A percentile compares a stretch with the other conserved stretches of the same genome.
phyloP scores from a whole-genome alignment of 2,329 filamentous ascomycete species.

The Coccinonectria pachysandricola region DNA sequence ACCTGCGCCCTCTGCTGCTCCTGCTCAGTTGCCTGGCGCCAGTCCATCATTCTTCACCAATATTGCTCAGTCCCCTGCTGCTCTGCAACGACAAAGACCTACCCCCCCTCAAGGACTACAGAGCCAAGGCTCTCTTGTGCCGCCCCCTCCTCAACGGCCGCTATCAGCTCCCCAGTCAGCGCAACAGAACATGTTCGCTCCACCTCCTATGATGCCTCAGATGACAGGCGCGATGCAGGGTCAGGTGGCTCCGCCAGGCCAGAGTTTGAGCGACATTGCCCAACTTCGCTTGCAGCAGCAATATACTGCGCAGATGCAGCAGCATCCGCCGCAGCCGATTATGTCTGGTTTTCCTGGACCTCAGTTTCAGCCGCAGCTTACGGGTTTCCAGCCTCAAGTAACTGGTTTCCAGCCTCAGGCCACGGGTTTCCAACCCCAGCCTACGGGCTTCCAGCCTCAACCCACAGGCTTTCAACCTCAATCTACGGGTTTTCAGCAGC shows the following conservation, averaged over 20 bases:
- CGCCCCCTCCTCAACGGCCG: conserved; percentile 66
- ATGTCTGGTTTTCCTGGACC: conserved; percentile 26
- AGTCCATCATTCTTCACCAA: conserved; percentile 47
- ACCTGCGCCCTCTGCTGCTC: conserved; percentile 23
- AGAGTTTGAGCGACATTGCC: conserved; percentile 64
- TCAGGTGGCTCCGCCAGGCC: conserved; percentile 60
- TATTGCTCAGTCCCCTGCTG: conserved; percentile 34
- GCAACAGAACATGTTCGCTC: conserved; percentile 61
- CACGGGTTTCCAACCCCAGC: no score
- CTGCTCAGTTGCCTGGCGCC: conserved; percentile 41
- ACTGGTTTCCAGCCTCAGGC: no score
- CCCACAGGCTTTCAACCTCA: no score
- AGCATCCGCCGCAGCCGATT: conserved; percentile 26
- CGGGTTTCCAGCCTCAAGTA: no score
- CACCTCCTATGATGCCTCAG: conserved; percentile 71
- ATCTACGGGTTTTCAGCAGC: conserved; percentile 48
- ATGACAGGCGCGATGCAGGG: conserved; percentile 60
- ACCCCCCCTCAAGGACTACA: conserved; percentile 54
- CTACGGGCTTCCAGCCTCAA: no score
- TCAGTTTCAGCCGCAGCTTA: no score
- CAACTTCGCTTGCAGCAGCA: conserved; percentile 57
- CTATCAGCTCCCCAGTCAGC: conserved; percentile 80
- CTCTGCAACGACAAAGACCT: conserved; percentile 53
- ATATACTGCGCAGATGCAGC: conserved; percentile 38
- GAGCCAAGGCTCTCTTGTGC: conserved; percentile 55